phyloP scores from a whole-genome alignment of 768 basidiomycete species.

The Phylloporus sp. region DNA sequence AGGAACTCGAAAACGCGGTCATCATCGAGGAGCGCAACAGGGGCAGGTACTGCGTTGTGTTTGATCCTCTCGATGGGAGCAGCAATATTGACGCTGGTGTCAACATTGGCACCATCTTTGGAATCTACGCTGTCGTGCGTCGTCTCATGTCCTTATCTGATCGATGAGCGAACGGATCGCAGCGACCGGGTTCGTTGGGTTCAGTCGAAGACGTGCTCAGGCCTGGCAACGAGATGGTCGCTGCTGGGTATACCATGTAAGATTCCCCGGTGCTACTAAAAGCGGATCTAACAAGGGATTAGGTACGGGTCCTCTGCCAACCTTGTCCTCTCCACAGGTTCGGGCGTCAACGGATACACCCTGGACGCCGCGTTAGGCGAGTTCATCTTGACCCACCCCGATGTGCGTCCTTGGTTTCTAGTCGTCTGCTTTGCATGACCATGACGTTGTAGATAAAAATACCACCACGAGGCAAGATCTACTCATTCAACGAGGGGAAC shows the following conservation, averaged over 20 bases:
- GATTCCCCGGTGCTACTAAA: slow-evolving; percentile 21
- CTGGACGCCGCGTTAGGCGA: slow-evolving; percentile 94
- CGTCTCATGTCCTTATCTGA: neutral
- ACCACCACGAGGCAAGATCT: slow-evolving; percentile 94
- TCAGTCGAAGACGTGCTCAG: slow-evolving; percentile 83
- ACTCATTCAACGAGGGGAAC: slow-evolving; percentile 99
- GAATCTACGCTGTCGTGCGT: slow-evolving; percentile 88
- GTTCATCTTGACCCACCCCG: slow-evolving; percentile 97
- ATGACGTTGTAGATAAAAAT: slow-evolving; percentile 71
- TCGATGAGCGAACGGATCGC: slow-evolving; percentile 1
- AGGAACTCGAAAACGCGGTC: slow-evolving; percentile 91
- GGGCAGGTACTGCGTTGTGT: slow-evolving; percentile 96
- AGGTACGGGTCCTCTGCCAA: slow-evolving; percentile 96
- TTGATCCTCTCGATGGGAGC: slow-evolving; percentile 94
- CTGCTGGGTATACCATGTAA: slow-evolving; percentile 95
- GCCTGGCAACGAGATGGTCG: slow-evolving; percentile 96
- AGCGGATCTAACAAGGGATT: slow-evolving; percentile 8
- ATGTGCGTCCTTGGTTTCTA: slow-evolving; percentile 51
- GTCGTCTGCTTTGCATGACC: slow-evolving; percentile 1
- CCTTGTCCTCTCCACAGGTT: slow-evolving; percentile 90
- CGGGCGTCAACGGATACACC: slow-evolving; percentile 97
- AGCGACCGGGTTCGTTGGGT: slow-evolving; percentile 79
- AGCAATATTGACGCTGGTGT: slow-evolving; percentile 99
- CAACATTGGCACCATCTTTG: slow-evolving; percentile 97
- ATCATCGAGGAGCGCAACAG: slow-evolving; percentile 77